These are phyloP conservation scores for Penicillium ochrochloron DNA, from an alignment of 495 filamentous ascomycete species.

Conservation along the genomic window DNA sequence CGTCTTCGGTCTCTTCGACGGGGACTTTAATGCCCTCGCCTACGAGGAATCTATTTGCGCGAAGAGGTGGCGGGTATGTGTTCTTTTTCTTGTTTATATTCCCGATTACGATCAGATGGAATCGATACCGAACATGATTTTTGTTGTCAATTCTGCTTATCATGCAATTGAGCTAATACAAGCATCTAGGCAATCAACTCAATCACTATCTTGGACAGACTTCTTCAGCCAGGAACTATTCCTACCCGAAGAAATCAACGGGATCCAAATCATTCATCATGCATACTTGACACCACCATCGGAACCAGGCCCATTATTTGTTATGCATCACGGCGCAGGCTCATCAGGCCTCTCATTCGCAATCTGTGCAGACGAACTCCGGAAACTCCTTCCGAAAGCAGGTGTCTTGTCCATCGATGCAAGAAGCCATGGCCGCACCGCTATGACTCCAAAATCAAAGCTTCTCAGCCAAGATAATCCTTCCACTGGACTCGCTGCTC, in stretches of 20 bases:
- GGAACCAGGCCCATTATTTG: conserved; percentile 73
- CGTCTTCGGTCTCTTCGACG: conserved; percentile 80
- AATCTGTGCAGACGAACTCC: conserved; percentile 74
- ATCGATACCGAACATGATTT: background rate
- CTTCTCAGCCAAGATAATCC: conserved; percentile 15
- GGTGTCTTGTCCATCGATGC: conserved; percentile 86
- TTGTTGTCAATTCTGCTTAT: background rate
- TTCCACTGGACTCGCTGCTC: conserved; percentile 22
- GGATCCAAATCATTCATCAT: conserved; percentile 69
- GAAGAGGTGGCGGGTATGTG: conserved; percentile 61
- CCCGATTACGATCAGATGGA: background rate
- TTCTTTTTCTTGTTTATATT: conserved; percentile 13
- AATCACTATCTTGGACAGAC: conserved; percentile 75
- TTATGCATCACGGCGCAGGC: conserved; percentile 88
- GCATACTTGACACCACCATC: conserved; percentile 74
- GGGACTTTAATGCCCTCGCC: conserved; percentile 85
- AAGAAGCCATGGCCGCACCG: conserved; percentile 82
- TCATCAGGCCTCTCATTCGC: conserved; percentile 90
- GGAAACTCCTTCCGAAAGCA: conserved; percentile 75
- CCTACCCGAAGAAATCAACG: conserved; percentile 53
- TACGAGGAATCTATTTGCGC: conserved; percentile 72
- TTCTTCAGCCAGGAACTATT: conserved; percentile 89
- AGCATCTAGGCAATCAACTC: conserved; percentile 29
- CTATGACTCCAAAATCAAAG: conserved; percentile 33
- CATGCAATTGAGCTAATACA: conserved; percentile 17